Conservation (phyloP, 179 eudicot species). For the Heliamphora pulchella region DNA sequence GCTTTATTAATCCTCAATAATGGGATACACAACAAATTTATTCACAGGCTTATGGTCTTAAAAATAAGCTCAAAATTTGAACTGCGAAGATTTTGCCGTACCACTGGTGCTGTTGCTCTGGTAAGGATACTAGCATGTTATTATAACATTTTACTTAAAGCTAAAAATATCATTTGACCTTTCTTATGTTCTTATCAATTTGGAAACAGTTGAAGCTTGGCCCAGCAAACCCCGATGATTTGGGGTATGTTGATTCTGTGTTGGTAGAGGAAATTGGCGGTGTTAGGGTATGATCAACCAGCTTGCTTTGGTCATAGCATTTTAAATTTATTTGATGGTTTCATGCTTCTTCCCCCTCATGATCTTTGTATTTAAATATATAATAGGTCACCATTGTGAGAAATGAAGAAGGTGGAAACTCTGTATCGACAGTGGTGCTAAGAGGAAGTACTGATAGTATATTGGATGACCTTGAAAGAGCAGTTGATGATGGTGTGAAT, state of each 20-base stretch:
- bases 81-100: slow-evolving; percentile 85
- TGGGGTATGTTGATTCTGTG: slow-evolving; percentile 81
- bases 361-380: slow-evolving; percentile 4
- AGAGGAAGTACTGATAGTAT: slow-evolving; percentile 97
- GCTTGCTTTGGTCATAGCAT: slow-evolving; percentile 3
- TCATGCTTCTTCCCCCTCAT: not conserved
- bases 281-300: slow-evolving; percentile 42
- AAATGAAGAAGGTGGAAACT: slow-evolving; percentile 93
- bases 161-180: not conserved
- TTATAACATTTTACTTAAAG: not conserved
- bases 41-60: slow-evolving; percentile 81
- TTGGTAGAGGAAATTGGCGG: slow-evolving; percentile 94
- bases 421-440: slow-evolving; percentile 72
- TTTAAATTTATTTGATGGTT: not conserved
- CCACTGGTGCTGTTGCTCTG: slow-evolving; percentile 83
- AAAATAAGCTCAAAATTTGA: slow-evolving; percentile 94
- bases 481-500: slow-evolving; percentile 95
- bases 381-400: slow-evolving; percentile 80
- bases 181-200: slow-evolving; percentile 10
- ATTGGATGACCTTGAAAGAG: slow-evolving; percentile 97
- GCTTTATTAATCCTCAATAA: not conserved
- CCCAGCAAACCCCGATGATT: slow-evolving; percentile 72
- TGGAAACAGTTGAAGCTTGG: slow-evolving; percentile 81
- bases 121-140: slow-evolving; percentile 37
- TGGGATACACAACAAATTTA: not conserved